A percentile compares a stretch with the other conserved stretches of the same genome.
Conservation (phyloP, 306 rosid species). For the Vigna angularis region DNA sequence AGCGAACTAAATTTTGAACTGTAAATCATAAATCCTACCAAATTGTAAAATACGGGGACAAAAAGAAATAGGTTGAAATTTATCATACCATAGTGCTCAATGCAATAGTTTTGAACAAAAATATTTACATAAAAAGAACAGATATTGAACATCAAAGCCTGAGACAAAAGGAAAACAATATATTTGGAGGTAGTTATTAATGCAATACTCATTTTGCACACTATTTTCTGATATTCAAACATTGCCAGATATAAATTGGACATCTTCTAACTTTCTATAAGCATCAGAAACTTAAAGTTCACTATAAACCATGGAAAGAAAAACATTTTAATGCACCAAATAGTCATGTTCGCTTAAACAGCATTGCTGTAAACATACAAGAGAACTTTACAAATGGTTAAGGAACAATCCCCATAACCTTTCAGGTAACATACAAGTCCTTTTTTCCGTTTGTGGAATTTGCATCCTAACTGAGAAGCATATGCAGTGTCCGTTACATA, state of each 20-base stretch:
- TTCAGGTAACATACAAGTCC: not conserved
- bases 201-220: not conserved
- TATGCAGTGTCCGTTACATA: not conserved
- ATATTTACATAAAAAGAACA: not conserved
- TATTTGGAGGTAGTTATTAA: not conserved
- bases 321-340: not conserved
- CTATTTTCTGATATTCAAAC: not conserved
- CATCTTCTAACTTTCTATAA: not conserved
- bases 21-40: not conserved
- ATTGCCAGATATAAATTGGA: not conserved
- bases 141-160: not conserved
- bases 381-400: constrained; percentile 24
- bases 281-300: not conserved
- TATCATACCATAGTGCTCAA: not conserved
- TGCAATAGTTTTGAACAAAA: not conserved
- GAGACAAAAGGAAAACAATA: constrained; percentile 15
- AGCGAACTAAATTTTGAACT: not conserved
- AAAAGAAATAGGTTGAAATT: not conserved
- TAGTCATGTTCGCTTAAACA: not conserved
- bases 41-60: not conserved
- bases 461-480: not conserved
- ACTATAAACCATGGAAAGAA: not conserved
- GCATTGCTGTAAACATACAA: not conserved
- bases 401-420: constrained; percentile 16
- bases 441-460: not conserved